Base-by-base conservation (phyloP, 2,329 filamentous ascomycete genomes). In the Ascochyta fabae region DNA sequence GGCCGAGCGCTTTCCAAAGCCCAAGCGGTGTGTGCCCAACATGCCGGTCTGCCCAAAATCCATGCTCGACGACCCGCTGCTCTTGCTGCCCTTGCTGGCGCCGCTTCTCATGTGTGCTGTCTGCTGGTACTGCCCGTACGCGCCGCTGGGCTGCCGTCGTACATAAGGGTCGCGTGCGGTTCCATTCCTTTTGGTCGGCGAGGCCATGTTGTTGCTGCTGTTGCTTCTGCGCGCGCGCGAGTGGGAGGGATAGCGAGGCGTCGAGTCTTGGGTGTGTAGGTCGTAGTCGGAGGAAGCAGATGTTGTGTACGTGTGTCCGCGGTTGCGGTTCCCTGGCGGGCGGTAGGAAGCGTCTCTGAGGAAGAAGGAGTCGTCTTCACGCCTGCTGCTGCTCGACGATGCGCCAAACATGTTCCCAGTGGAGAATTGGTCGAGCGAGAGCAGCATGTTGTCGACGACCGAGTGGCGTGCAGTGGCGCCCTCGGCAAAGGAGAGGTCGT, bases 371-470 rank as follows among this genome's bases (percentile, higher is more conserved):
- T 80, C 77, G 44, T 75, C 71, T 23, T 57, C 48, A 16, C 48
- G 43, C 33, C 54, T 24, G 54, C 34, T 24, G 54, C 34, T 36
- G 54, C 40, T 48, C 55, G 50, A 46, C 3, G 53, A 53, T 16
- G 47, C 26, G 52, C 59, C 49, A n/a, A 67, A 65, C 56, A 66
- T 47, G 55, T 59, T 53, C 4, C 58, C 61, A 0, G 65, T 58
- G 2, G 71, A 62, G 44, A 76, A 69, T 75, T 94, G 90, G 77
- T 96, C 94, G 61, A 99, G 87, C 36, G 93, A 96, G 62, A 95
- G 82, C 58, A 98, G 86, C 89, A 99, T 95, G 76, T 97, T 96
- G 76, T 95, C 90, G 56, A 99, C 92, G 64, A 99, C 87, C 33
- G 93, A 97, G 71, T 96, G 91, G 65, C 94, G 87, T 13, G 64